Evolutionary conservation across 1,284 basidiomycete species (phyloP).

Genomic region (Golubevia sp.): DNA sequence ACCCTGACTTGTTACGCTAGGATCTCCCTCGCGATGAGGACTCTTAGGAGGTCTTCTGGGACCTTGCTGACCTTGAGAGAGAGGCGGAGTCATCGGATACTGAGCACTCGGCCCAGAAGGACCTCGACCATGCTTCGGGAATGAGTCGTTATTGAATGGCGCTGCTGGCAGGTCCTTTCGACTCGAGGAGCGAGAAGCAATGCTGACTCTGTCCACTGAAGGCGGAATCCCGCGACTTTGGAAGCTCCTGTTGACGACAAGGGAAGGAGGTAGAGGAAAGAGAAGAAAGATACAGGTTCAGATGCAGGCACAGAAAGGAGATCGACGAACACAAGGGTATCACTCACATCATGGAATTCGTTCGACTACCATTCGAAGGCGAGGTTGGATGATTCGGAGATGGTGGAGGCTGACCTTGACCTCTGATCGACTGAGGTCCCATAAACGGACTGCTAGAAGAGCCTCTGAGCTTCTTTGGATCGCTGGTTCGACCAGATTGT

Average conservation of each 20-base stretch:
- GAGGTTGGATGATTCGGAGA: background rate
- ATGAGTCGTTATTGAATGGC: constrained; percentile 8
- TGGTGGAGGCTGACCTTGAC: background rate
- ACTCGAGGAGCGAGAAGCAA: background rate
- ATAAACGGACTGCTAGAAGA: background rate
- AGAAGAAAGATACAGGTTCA: background rate
- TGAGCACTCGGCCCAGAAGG: too few species aligned
- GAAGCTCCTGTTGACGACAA: too few species aligned
- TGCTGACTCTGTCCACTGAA: background rate
- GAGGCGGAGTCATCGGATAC: too few species aligned
- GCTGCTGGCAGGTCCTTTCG: constrained; percentile 8
- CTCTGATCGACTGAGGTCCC: background rate
- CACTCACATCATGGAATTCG: background rate
- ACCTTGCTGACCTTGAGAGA: too few species aligned
- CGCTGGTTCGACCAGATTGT: background rate
- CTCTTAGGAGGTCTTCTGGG: too few species aligned
- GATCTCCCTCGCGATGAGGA: too few species aligned
- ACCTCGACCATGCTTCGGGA: too few species aligned
- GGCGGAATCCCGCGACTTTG: background rate
- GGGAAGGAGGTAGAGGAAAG: background rate
- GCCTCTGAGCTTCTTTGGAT: background rate
- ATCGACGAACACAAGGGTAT: background rate
- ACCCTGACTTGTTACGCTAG: too few species aligned
- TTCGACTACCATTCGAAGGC: background rate
- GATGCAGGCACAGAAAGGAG: background rate